Percentiles rank a stretch among this genome's conserved stretches.
Conservation (phyloP, 768 basidiomycete genomes). For the Boletus pseudopeckii region DNA sequence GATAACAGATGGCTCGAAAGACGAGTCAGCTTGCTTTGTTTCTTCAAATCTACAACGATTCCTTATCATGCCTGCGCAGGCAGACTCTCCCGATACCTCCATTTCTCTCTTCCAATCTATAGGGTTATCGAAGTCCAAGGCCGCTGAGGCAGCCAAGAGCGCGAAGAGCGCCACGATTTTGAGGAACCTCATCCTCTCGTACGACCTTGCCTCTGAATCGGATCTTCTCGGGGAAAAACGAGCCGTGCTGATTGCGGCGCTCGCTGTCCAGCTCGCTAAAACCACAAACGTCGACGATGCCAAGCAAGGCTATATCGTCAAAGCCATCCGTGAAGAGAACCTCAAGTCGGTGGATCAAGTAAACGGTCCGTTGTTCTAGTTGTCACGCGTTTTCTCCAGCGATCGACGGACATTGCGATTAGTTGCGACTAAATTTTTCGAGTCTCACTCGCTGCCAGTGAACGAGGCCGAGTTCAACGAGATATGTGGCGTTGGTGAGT, state of each 20-base stretch:
- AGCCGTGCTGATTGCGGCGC: slow-evolving; percentile 62
- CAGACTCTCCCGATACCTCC: slow-evolving; percentile 7
- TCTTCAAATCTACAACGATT: not conserved
- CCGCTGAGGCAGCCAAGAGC: slow-evolving; percentile 77
- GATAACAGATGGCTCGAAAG: slow-evolving; percentile 18
- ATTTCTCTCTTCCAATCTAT: slow-evolving; percentile 65
- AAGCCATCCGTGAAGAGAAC: slow-evolving; percentile 66
- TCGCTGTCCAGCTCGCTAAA: slow-evolving; percentile 64
- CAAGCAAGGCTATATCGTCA: slow-evolving; percentile 61
- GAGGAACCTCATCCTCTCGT: slow-evolving; percentile 61
- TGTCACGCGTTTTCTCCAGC: not conserved
- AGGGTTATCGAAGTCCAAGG: slow-evolving; percentile 72
- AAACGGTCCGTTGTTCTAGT: slow-evolving; percentile 51
- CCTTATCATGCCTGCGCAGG: slow-evolving; percentile 15
- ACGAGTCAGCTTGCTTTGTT: not conserved
- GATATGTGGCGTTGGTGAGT: slow-evolving; percentile 84
- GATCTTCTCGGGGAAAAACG: slow-evolving; percentile 72
- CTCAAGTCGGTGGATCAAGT: slow-evolving; percentile 86
- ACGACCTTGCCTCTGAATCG: slow-evolving; percentile 38
- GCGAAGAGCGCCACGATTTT: slow-evolving; percentile 72
- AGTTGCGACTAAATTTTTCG: slow-evolving; percentile 68
- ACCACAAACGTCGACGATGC: slow-evolving; percentile 42
- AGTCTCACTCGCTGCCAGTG: slow-evolving; percentile 56
- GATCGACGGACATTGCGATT: slow-evolving; percentile 3
- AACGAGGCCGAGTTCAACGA: slow-evolving; percentile 70